Base-by-base conservation (phyloP, 2,329 filamentous ascomycete species). In the Ophiostoma quercus region DNA sequence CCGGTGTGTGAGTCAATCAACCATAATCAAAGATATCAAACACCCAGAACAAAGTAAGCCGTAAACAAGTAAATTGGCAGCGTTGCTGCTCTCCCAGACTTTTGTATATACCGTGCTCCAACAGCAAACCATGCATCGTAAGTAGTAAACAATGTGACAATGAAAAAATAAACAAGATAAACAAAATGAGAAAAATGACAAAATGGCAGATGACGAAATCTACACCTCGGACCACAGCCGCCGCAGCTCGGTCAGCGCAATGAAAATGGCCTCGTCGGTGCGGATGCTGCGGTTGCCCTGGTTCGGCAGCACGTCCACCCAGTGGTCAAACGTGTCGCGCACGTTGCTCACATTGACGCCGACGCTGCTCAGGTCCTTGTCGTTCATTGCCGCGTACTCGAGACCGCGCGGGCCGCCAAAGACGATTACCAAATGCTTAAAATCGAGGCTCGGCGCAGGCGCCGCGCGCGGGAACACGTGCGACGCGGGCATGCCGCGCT, bases 281-380 rank as follows among this genome's bases (percentile, higher is more conserved):
- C 91, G 82, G 72, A 96, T 94, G 0, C 89, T 92, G 75, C 92
- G 83, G 77, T 91, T 94, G 0, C 92, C 92, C 78, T 96, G 92
- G 0, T 88, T 87, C 3, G 92, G 91, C 73, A 93, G 83, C 63
- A 95, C 84, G 77, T 96, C 92, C 22, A 96, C 83, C 92, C 92
- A 96, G 74, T 89, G 84, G 78, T 96, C 92, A 77, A 96, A 96
- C 67, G 94, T 77, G 73, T 92, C 87, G 73, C 83, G 85, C 8
- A 88, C 89, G 72, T 87, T 88, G 32, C 83, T 82, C 43, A 88
- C 87, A 6, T 83, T 82, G 16, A 94, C 85, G 0, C 87, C 89
- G 77, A 88, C 88, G 63, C 81, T 82, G 67, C 80, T 81, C 43
- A 90, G 78, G 68, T 84, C 79, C 29, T 80, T 78, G 73, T 87